phyloP scores from a whole-genome alignment of 257 asterid genomes.

The Lycium ferocissimum region DNA sequence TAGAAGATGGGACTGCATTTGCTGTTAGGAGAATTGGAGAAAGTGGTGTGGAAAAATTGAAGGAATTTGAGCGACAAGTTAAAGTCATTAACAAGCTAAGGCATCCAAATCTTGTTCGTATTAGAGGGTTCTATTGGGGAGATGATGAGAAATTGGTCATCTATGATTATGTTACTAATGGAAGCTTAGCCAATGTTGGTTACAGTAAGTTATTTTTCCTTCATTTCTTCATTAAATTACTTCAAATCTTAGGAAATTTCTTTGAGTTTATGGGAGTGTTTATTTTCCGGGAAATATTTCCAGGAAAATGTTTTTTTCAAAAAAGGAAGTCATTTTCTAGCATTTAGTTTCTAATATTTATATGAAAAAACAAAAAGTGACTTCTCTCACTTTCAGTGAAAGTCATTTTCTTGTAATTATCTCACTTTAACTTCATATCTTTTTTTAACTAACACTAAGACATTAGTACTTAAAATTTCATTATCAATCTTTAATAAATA shows the following conservation, averaged over 20 bases:
- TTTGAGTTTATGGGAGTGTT: neutral
- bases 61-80: constrained; percentile 73
- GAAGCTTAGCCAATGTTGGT: constrained; percentile 86
- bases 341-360: too few species aligned
- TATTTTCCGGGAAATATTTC: neutral
- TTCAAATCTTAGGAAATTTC: neutral
- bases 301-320: neutral
- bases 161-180: constrained; percentile 78
- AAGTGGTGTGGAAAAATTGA: constrained; percentile 52
- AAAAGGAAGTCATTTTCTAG: too few species aligned
- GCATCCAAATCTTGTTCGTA: constrained; percentile 71
- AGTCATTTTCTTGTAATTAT: neutral
- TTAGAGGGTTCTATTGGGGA: constrained; percentile 89
- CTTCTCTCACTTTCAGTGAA: neutral
- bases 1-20: constrained; percentile 71
- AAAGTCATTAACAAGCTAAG: constrained; percentile 70
- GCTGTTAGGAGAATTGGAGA: constrained; percentile 93
- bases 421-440: neutral
- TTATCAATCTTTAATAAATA: too few species aligned
- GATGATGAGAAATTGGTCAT: constrained; percentile 90
- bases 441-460: neutral
- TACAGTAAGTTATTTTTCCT: constrained; percentile 64
- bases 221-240: neutral
- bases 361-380: too few species aligned
- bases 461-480: too few species aligned